Conservation (phyloP, 345 rosid genomes). For the Geranium brycei region DNA sequence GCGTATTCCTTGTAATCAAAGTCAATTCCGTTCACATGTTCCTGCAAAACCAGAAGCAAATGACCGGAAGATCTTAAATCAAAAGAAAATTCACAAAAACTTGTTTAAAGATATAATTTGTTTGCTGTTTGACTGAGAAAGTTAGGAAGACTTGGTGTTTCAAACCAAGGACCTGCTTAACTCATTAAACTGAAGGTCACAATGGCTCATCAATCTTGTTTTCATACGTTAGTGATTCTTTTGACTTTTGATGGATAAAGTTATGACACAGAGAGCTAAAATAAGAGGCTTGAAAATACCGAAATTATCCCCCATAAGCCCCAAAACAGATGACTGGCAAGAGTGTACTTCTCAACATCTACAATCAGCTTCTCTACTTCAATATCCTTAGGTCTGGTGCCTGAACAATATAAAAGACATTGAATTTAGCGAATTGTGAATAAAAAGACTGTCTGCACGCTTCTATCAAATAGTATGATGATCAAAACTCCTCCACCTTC, state of each 20-base stretch:
- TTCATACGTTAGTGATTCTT: no score
- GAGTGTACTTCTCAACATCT: constrained; percentile 38
- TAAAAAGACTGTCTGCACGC: background rate
- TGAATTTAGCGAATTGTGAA: background rate
- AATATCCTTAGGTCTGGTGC: constrained; percentile 17
- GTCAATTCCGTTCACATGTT: constrained; percentile 47
- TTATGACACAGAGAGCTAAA: background rate
- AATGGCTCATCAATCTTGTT: no score
- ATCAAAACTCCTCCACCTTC: no score
- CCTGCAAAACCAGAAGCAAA: constrained; percentile 21
- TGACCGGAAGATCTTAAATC: no score
- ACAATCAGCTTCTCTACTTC: constrained; percentile 29
- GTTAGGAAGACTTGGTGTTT: no score
- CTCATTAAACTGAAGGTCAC: no score
- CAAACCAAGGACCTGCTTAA: no score
- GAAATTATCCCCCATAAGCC: constrained; percentile 56
- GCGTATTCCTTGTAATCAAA: constrained; percentile 59
- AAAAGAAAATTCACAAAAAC: no score
- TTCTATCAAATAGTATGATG: background rate
- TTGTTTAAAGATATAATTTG: background rate
- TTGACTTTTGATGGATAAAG: background rate
- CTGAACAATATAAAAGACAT: constrained; percentile 17
- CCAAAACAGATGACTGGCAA: constrained; percentile 55
- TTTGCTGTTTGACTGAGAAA: no score
- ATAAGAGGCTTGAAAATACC: background rate